phyloP scores from a whole-genome alignment of 2,329 filamentous ascomycete species.

The Bertia moriformis region DNA sequence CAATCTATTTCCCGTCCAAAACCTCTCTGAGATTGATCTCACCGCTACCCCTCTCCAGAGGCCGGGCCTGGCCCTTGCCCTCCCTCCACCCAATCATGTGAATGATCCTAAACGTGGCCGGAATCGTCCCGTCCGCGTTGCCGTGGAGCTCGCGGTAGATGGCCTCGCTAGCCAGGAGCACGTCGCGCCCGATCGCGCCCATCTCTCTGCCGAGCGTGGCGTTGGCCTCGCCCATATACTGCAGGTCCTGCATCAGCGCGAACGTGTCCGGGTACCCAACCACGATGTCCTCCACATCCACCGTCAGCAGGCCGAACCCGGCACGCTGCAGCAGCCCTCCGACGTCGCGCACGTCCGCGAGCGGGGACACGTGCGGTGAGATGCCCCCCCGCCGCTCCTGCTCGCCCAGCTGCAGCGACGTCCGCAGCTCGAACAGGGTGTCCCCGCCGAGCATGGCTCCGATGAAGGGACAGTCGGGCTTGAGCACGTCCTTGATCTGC shows the following conservation, averaged over 20 bases:
- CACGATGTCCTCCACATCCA: constrained; percentile 93
- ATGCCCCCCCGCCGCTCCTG: constrained; percentile 83
- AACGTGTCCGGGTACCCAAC: constrained; percentile 87
- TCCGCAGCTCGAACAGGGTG: constrained; percentile 82
- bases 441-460: constrained; percentile 95
- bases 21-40: constrained; percentile 80
- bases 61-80: constrained; percentile 62
- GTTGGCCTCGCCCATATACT: constrained; percentile 92
- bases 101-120: constrained; percentile 86
- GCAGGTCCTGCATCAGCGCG: constrained; percentile 81
- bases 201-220: constrained; percentile 75
- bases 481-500: constrained; percentile 75
- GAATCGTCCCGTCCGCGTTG: constrained; percentile 61
- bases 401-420: constrained; percentile 83
- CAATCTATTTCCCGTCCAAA: no score
- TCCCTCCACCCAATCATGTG: constrained; percentile 99
- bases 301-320: constrained; percentile 88
- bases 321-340: constrained; percentile 75
- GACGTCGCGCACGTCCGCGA: constrained; percentile 84
- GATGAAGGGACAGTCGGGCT: constrained; percentile 82
- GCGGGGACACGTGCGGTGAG: constrained; percentile 74
- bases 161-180: constrained; percentile 71
- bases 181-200: constrained; percentile 64
- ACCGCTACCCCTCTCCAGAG: constrained; percentile 70
- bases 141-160: constrained; percentile 84